Conservation (phyloP, 208 protist genomes). For the Strigomonas culicis region DNA sequence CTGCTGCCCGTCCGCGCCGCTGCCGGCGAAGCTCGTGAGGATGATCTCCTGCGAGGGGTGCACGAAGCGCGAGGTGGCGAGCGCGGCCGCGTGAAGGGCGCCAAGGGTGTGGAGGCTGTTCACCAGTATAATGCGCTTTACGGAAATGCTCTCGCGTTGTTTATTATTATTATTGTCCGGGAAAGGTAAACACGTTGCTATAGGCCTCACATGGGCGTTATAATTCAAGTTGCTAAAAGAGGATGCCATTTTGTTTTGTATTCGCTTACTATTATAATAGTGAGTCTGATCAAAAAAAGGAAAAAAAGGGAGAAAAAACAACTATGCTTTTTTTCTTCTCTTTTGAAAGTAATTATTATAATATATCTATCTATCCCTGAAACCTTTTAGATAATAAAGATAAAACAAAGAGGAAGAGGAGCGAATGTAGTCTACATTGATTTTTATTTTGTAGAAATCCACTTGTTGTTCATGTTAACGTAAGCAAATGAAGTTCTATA, state of each 20-base stretch:
- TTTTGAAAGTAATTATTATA: not conserved
- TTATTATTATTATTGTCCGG: constrained; percentile 6
- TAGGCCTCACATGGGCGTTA: not conserved
- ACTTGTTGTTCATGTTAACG: not conserved
- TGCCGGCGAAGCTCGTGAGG: not conserved
- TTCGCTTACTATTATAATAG: not conserved
- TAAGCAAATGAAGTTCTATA: too few relatives aligned
- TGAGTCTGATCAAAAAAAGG: not conserved
- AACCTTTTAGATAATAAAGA: too few relatives aligned
- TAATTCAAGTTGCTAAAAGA: not conserved
- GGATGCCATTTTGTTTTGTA: constrained; percentile 2
- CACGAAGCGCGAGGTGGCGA: constrained; percentile 24
- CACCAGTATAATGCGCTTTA: constrained; percentile 14
- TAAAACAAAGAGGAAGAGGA: too few relatives aligned
- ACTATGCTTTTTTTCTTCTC: not conserved
- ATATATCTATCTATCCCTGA: not conserved
- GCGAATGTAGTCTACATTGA: too few relatives aligned
- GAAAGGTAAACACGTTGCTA: not conserved
- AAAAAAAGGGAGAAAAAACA: constrained; percentile 5
- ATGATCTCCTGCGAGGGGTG: constrained; percentile 12
- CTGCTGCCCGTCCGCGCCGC: not conserved
- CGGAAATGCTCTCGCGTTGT: not conserved
- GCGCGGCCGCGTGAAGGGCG: constrained; percentile 10
- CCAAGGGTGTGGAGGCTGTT: constrained; percentile 16
- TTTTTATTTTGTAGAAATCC: not conserved